phyloP scores from a whole-genome alignment of 2,329 filamentous ascomycete genomes.

The Nemania sp. region DNA sequence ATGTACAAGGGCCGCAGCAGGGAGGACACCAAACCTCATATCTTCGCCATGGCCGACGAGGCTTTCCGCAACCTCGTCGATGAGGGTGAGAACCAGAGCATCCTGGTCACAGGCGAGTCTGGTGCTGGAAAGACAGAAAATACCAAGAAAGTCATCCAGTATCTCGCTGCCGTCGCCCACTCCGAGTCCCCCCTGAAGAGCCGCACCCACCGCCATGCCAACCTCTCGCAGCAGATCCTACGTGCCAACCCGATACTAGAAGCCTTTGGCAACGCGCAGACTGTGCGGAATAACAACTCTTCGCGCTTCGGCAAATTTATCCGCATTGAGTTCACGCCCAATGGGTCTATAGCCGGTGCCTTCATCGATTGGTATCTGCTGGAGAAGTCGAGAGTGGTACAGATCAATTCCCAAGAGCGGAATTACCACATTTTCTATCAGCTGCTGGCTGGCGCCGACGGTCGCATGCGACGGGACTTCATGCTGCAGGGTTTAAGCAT shows the following conservation, averaged over 20 bases:
- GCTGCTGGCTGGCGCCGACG: slow-evolving; percentile 80
- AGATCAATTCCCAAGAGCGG: slow-evolving; percentile 81
- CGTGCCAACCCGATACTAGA: slow-evolving; percentile 96
- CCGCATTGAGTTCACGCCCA: slow-evolving; percentile 87
- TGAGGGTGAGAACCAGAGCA: slow-evolving; percentile 94
- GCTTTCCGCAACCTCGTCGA: slow-evolving; percentile 95
- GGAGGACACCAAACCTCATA: slow-evolving; percentile 95
- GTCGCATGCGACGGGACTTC: slow-evolving; percentile 73
- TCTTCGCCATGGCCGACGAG: slow-evolving; percentile 96
- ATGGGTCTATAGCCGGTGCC: slow-evolving; percentile 88
- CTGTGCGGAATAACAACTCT: slow-evolving; percentile 96
- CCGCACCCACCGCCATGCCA: slow-evolving; percentile 68
- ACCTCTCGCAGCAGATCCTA: slow-evolving; percentile 93
- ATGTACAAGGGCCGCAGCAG: slow-evolving; percentile 93
- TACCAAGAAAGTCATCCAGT: slow-evolving; percentile 99
- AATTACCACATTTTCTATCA: slow-evolving; percentile 99
- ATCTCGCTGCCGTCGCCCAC: slow-evolving; percentile 90
- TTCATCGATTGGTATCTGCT: slow-evolving; percentile 99
- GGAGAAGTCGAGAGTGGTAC: slow-evolving; percentile 96
- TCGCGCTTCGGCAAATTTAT: slow-evolving; percentile 99
- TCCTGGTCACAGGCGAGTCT: slow-evolving; percentile 95
- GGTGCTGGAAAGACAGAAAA: slow-evolving; percentile 99
- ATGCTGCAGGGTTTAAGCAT: slow-evolving; percentile 74
- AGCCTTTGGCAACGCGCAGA: slow-evolving; percentile 97
- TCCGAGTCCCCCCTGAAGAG: slow-evolving; percentile 71